Evolutionary conservation across 2,329 filamentous ascomycete species (phyloP).

Genomic region (Alternaria triticina): DNA sequence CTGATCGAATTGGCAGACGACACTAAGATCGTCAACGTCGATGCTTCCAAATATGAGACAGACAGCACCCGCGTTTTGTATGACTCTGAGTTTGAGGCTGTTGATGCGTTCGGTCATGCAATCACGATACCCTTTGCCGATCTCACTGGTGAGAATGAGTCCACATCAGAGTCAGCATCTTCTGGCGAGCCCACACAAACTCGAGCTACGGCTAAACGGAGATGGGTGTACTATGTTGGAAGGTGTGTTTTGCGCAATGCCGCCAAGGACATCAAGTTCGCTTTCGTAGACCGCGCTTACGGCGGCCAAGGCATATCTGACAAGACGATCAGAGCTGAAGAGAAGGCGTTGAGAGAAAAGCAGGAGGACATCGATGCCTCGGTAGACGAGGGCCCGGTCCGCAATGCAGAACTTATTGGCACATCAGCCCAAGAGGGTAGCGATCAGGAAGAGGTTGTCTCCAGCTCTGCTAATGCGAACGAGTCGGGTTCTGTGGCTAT

Average conservation of each 20-base stretch:
- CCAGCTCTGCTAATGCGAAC: slow-evolving; percentile 6
- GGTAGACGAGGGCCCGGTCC: slow-evolving; percentile 53
- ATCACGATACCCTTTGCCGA: slow-evolving; percentile 61
- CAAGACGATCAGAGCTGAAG: slow-evolving; percentile 48
- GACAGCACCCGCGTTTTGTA: slow-evolving; percentile 62
- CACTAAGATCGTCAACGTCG: slow-evolving; percentile 60
- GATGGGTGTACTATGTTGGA: slow-evolving; percentile 67
- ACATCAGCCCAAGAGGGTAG: slow-evolving; percentile 19
- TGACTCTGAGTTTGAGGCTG: slow-evolving; percentile 60
- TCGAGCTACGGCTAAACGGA: slow-evolving; percentile 53
- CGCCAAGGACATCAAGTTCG: slow-evolving; percentile 62
- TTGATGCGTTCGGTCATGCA: slow-evolving; percentile 62
- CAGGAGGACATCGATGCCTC: slow-evolving; percentile 58
- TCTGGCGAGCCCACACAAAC: slow-evolving; percentile 49
- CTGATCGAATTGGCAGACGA: slow-evolving; percentile 61
- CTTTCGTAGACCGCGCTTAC: slow-evolving; percentile 65
- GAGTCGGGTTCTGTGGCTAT: not conserved
- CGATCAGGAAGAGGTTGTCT: slow-evolving; percentile 10
- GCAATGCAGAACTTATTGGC: slow-evolving; percentile 35
- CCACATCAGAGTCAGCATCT: slow-evolving; percentile 23
- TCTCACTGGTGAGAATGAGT: slow-evolving; percentile 50
- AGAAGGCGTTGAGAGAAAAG: slow-evolving; percentile 44
- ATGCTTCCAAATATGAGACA: slow-evolving; percentile 64
- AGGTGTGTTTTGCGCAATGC: slow-evolving; percentile 65
- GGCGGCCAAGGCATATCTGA: slow-evolving; percentile 62